Base-by-base conservation (phyloP, 2,329 filamentous ascomycete genomes). In the Monosporascus ibericus region DNA sequence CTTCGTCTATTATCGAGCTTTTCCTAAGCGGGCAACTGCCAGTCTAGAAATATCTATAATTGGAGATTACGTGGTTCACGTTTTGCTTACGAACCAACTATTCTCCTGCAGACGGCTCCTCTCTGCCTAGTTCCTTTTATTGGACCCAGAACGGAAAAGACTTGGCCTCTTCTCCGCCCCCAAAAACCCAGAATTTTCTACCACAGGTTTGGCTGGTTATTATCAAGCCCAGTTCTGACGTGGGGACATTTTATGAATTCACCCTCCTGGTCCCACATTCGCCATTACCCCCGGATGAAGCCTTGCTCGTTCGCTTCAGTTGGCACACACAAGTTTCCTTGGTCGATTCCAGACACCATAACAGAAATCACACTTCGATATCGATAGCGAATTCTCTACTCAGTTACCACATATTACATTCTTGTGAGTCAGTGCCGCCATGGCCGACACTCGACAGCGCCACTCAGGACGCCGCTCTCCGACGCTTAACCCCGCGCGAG, bases 391-490 rank as follows among this genome's bases (percentile, higher is more conserved):
- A 9, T 34, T 34, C 50, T 40, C 48, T 55, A 50, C 48, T 49
- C 37, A 37, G 49, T n/a, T 20, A 37, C 48, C 34, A 51, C 40
- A 39, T 27, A 48, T 48, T 52, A 53, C 37, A 44, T 15, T 27
- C 11, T 15, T n/a, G 25, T 25, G 9, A 51, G 38, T 27, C 49
- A 44, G 50, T 52, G 40, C 60, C 64, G 68, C 55, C 44, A 81
- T 81, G 78, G 63, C 72, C 49, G 76, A 79, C 62, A 65, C 68
- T 57, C 74, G 75, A 56, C 75, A 76, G 63, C 72, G 68, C 53
- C 70, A 74, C 51, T 65, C 68, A 48, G 66, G 74, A 54, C 71
- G 72, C 53, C 72, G 76, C 55, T 74, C 78, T 52, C 71, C 72
- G 55, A 66, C 68, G 3, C 63, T 69, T 64, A 78, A 76, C 59